phyloP scores from a whole-genome alignment of 495 filamentous ascomycete species.

The Lindgomyces ingoldianus region DNA sequence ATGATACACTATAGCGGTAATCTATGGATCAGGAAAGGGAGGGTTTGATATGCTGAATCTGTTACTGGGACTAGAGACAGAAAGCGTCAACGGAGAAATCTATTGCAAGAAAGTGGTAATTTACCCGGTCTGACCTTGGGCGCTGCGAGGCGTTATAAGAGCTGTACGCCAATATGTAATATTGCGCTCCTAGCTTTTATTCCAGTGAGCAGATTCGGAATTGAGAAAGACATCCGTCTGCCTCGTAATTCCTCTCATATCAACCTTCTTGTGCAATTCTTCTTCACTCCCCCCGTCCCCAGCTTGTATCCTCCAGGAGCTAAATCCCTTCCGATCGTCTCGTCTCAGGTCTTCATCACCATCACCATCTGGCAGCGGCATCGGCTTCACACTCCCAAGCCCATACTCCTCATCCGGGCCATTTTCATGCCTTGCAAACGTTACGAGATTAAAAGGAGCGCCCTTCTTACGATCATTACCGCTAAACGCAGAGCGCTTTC shows the following conservation, averaged over 20 bases:
- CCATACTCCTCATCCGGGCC: constrained; percentile 12
- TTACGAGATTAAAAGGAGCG: constrained; percentile 15
- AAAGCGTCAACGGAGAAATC: too few relatives aligned
- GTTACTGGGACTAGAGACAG: too few relatives aligned
- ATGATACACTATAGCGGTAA: too few relatives aligned
- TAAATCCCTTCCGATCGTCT: constrained; percentile 12
- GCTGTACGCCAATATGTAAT: too few relatives aligned
- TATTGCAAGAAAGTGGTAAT: too few relatives aligned
- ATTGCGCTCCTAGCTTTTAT: neutral
- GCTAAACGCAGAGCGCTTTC: neutral
- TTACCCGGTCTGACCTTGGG: too few relatives aligned
- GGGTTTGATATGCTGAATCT: too few relatives aligned
- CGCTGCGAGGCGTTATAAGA: too few relatives aligned
- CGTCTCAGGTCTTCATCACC: neutral
- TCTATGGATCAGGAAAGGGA: too few relatives aligned
- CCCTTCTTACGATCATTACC: neutral
- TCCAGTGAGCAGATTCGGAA: neutral
- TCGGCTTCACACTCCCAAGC: neutral
- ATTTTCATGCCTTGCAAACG: neutral
- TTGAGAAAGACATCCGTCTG: constrained; percentile 18
- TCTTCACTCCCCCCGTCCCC: constrained; percentile 21
- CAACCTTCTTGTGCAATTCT: constrained; percentile 9
- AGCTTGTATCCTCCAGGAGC: constrained; percentile 11
- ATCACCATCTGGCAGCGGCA: constrained; percentile 13
- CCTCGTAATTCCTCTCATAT: constrained; percentile 15